Percentiles rank a stretch among this genome's conserved stretches.
phyloP scores from a whole-genome alignment of 257 asterid genomes.

The Solanum paucissectum region DNA sequence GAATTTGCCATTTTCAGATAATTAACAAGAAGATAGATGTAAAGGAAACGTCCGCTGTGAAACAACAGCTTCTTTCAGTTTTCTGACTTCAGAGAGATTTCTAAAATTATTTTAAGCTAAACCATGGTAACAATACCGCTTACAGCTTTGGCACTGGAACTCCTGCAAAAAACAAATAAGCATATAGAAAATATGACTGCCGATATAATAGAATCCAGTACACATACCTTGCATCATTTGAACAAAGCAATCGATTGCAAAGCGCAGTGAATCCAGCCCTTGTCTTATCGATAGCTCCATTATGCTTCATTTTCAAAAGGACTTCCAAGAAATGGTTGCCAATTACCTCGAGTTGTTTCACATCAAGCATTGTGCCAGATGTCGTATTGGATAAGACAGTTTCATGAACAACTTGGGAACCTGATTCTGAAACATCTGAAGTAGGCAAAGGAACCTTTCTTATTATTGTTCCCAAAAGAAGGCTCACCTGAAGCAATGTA shows the following conservation, averaged over 20 bases:
- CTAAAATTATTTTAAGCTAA: not conserved
- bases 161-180: not conserved
- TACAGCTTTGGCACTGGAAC: not conserved
- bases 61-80: not conserved
- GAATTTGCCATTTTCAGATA: not conserved
- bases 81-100: not conserved
- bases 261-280: conserved; percentile 99
- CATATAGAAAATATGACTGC: not conserved
- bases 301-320: conserved; percentile 94
- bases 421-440: conserved; percentile 33
- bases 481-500: conserved; percentile 62
- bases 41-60: not conserved
- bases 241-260: conserved; percentile 93
- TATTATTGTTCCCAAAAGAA: conserved; percentile 85
- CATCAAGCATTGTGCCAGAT: conserved; percentile 58
- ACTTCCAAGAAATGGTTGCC: conserved; percentile 94
- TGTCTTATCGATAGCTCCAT: conserved; percentile 95
- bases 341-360: conserved; percentile 81
- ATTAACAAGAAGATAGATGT: not conserved
- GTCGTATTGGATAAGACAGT: conserved; percentile 11
- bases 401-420: conserved; percentile 14
- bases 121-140: not conserved
- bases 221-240: conserved; percentile 75
- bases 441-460: conserved; percentile 84
- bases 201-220: not conserved